Conservation (phyloP, 1,139 yeast species). For the Candida tropicalis region DNA sequence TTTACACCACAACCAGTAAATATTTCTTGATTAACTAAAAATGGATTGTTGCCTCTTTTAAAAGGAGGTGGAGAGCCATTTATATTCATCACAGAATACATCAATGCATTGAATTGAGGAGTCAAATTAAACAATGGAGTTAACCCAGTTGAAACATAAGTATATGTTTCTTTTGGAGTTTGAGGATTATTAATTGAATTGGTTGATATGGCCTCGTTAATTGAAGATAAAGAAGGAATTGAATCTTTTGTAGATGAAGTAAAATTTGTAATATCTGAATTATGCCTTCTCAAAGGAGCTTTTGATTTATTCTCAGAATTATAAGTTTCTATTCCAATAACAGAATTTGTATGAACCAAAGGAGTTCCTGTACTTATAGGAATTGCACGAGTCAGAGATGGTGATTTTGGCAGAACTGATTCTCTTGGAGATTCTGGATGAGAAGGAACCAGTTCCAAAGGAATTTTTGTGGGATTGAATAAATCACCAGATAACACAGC, state of each 20-base stretch:
- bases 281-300: conserved; percentile 29
- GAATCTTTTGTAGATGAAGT: conserved; percentile 17
- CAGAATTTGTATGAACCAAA: conserved; percentile 32
- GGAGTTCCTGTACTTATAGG: background rate
- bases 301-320: conserved; percentile 15
- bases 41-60: conserved; percentile 25
- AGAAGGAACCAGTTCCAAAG: background rate
- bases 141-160: conserved; percentile 32
- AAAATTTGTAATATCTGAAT: conserved; percentile 32
- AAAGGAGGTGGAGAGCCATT: conserved; percentile 36
- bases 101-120: conserved; percentile 47
- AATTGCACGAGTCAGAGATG: too few relatives aligned
- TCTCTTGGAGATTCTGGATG: background rate
- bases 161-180: conserved; percentile 39
- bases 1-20: conserved; percentile 20
- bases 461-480: conserved; percentile 7
- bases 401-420: background rate
- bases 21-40: conserved; percentile 35
- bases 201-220: conserved; percentile 19
- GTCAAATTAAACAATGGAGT: conserved; percentile 45
- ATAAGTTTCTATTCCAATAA: conserved; percentile 31
- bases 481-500: conserved; percentile 39
- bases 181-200: conserved; percentile 26
- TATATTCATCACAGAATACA: conserved; percentile 42
- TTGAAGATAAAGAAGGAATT: conserved; percentile 16